Evolutionary conservation across 139 green algal genomes (phyloP).

Genomic region (Edaphochlamys debaryana): DNA sequence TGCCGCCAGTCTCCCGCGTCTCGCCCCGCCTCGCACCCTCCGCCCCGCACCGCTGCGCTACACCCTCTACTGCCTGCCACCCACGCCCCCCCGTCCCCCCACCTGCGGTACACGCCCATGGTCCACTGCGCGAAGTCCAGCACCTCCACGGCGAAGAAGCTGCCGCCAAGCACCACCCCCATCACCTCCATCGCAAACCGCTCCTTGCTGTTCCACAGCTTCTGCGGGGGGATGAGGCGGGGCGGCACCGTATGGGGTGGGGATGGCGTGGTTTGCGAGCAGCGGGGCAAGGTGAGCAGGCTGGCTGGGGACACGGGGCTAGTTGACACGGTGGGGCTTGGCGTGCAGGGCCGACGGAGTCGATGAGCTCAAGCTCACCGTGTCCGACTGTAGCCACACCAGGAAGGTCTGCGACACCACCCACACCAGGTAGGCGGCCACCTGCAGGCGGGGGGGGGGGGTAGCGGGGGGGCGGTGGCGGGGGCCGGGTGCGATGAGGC

Average conservation of each 20-base stretch:
- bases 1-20: no score
- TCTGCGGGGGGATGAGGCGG: background rate
- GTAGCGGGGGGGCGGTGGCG: background rate
- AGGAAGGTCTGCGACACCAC: slow-evolving; percentile 59
- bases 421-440: slow-evolving; percentile 45
- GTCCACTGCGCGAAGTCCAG: slow-evolving; percentile 50
- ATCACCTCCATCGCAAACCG: slow-evolving; percentile 54
- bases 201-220: slow-evolving; percentile 3
- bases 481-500: no score
- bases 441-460: background rate
- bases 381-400: slow-evolving; percentile 51
- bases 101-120: slow-evolving; percentile 39
- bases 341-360: no score
- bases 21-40: background rate
- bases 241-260: background rate
- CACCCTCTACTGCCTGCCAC: background rate
- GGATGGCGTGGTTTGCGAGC: background rate
- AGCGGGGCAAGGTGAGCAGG: slow-evolving; percentile 63
- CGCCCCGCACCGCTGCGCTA: no score
- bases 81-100: background rate
- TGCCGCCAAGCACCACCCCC: slow-evolving; percentile 49
- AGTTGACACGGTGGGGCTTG: no score
- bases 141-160: slow-evolving; percentile 52
- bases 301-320: background rate
- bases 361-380: no score